A percentile compares a stretch with the other conserved stretches of the same genome.
These are phyloP conservation scores for Dipteronia dyeriana DNA, from an alignment of 345 rosid genomes.

Conservation along the genomic window DNA sequence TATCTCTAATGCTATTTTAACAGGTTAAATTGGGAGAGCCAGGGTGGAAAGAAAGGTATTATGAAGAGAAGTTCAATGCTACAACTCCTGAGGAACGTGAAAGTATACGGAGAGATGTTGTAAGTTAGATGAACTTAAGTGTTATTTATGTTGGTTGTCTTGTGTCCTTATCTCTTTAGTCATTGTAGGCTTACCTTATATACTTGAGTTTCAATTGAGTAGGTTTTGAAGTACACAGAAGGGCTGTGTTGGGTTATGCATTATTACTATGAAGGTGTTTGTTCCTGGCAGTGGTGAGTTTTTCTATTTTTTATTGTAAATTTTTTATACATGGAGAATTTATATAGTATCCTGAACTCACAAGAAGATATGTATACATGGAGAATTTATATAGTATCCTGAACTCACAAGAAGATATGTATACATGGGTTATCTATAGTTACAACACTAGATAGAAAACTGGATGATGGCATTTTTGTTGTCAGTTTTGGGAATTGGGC, in stretches of 20 bases:
- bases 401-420: too few relatives aligned
- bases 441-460: background rate
- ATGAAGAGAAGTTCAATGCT: conserved; percentile 74
- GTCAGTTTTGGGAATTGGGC: background rate
- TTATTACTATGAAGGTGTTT: conserved; percentile 94
- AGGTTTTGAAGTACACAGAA: conserved; percentile 83
- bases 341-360: too few relatives aligned
- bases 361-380: too few relatives aligned
- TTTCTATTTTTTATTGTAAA: background rate
- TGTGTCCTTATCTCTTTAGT: background rate
- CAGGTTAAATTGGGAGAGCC: conserved; percentile 78
- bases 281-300: conserved; percentile 96
- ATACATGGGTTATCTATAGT: background rate
- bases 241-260: conserved; percentile 99
- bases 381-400: too few relatives aligned
- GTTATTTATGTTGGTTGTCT: conserved; percentile 10
- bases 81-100: conserved; percentile 69
- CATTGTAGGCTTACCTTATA: conserved; percentile 5
- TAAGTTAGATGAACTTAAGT: conserved; percentile 38
- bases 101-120: conserved; percentile 77
- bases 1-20: conserved; percentile 18
- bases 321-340: too few relatives aligned
- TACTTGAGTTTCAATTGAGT: conserved; percentile 27
- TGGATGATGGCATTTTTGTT: background rate
- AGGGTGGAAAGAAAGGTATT: conserved; percentile 98